A percentile compares a stretch with the other conserved stretches of the same genome.
phyloP scores from a whole-genome alignment of 495 filamentous ascomycete genomes.

The Talaromyces trachyspermus region DNA sequence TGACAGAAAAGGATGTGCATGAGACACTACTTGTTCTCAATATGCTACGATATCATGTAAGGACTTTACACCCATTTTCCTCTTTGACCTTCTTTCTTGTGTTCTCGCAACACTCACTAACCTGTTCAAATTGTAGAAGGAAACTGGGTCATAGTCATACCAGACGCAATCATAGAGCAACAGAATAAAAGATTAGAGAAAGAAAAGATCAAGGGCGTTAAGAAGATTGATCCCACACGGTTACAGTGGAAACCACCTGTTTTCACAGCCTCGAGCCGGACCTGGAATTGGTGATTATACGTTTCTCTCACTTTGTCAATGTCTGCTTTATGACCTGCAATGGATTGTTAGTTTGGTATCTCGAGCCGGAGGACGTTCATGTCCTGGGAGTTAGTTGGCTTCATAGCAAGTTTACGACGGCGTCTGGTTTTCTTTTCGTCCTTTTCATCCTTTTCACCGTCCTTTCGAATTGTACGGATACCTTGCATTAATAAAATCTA shows the following conservation, averaged over 20 bases:
- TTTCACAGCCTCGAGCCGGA: constrained; percentile 78
- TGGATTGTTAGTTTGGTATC: too few species aligned
- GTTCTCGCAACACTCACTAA: too few species aligned
- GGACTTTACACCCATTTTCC: constrained; percentile 13
- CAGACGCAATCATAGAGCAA: constrained; percentile 70
- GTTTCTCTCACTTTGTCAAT: constrained; percentile 7
- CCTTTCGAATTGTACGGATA: too few species aligned
- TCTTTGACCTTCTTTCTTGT: not conserved
- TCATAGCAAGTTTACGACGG: too few species aligned
- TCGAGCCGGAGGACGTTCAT: too few species aligned
- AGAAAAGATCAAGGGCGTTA: constrained; percentile 69
- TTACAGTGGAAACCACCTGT: constrained; percentile 95
- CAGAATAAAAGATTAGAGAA: constrained; percentile 64
- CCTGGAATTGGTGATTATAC: constrained; percentile 80
- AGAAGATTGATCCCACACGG: constrained; percentile 65
- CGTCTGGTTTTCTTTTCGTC: too few species aligned
- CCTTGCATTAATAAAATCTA: too few species aligned
- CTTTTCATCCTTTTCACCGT: too few species aligned
- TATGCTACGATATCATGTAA: constrained; percentile 82
- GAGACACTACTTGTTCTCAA: constrained; percentile 87
- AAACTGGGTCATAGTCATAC: constrained; percentile 85
- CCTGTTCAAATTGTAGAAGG: constrained; percentile 57
- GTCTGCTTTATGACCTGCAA: too few species aligned
- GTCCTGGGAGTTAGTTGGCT: too few species aligned
- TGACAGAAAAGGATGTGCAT: constrained; percentile 93